Evolutionary conservation across 169 alveolate species (phyloP).

Genomic region (Plasmodium malariae): DNA sequence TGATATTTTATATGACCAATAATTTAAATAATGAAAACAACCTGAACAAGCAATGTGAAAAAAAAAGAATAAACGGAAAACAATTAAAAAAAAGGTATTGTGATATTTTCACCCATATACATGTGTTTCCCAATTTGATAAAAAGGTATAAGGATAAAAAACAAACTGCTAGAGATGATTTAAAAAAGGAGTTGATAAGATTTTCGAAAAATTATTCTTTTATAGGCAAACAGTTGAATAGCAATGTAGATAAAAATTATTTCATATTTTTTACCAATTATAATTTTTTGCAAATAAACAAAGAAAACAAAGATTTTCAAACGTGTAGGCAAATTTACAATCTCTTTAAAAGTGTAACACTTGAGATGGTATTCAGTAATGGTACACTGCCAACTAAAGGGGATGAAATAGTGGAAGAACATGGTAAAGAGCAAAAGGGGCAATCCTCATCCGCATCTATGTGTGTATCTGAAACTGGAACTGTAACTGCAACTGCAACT

Average conservation of each 20-base stretch:
- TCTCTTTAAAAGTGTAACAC: constrained; percentile 16
- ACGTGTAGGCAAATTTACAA: constrained; percentile 12
- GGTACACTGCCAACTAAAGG: background rate
- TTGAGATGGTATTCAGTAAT: background rate
- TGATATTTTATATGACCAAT: constrained; percentile 21
- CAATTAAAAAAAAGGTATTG: constrained; percentile 7
- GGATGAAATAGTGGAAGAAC: background rate
- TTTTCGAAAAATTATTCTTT: constrained; percentile 24
- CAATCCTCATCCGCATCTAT: background rate
- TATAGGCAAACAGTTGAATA: constrained; percentile 2
- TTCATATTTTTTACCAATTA: constrained; percentile 12
- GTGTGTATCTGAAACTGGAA: too few species aligned
- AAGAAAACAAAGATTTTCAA: constrained; percentile 7
- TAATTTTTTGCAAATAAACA: constrained; percentile 2
- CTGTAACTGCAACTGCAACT: too few species aligned
- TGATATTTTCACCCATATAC: background rate
- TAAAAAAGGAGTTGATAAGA: constrained; percentile 2
- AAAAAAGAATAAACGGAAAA: constrained; percentile 9
- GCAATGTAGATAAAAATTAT: constrained; percentile 16
- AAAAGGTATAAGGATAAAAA: background rate
- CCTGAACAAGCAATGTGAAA: too few species aligned
- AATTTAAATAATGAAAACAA: background rate
- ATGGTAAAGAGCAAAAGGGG: background rate
- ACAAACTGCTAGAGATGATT: background rate
- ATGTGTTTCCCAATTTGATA: background rate